Evolutionary conservation across 2,329 filamentous ascomycete species (phyloP).

Genomic region (Exophiala dermatitidis): DNA sequence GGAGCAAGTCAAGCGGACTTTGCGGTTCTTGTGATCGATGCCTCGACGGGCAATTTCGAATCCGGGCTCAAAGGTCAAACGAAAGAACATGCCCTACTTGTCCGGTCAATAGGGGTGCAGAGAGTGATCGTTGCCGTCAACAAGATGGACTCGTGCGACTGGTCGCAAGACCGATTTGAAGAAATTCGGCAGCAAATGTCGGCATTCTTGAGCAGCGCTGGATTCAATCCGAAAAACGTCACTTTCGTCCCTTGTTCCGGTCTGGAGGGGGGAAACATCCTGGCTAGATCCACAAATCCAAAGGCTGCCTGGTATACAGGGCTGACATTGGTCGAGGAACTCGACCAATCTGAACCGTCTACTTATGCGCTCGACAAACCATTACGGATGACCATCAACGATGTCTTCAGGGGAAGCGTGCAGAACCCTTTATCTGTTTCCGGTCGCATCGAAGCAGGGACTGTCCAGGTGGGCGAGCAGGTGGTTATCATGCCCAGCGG

Average conservation of each 20-base stretch:
- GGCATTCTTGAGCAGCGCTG: constrained; percentile 72
- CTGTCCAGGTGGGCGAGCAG: constrained; percentile 73
- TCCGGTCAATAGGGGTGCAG: constrained; percentile 85
- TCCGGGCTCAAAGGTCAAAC: constrained; percentile 90
- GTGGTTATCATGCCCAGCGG: constrained; percentile 73
- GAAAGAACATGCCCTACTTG: constrained; percentile 81
- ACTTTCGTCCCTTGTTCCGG: constrained; percentile 87
- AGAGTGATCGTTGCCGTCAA: constrained; percentile 86
- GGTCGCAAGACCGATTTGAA: constrained; percentile 75
- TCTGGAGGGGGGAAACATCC: constrained; percentile 80
- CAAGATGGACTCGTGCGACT: constrained; percentile 81
- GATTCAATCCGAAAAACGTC: constrained; percentile 74
- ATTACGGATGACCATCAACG: constrained; percentile 76
- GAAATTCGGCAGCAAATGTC: constrained; percentile 78
- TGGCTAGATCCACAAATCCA: constrained; percentile 36
- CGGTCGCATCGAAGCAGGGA: constrained; percentile 78
- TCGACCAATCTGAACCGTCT: constrained; percentile 70
- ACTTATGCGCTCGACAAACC: constrained; percentile 66
- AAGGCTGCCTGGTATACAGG: constrained; percentile 72
- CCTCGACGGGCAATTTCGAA: constrained; percentile 84
- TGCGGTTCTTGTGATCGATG: constrained; percentile 88
- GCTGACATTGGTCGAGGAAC: constrained; percentile 68
- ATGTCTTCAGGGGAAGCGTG: constrained; percentile 73
- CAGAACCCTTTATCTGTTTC: constrained; percentile 78
- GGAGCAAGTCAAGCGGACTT: constrained; percentile 94